These are phyloP conservation scores for Candida ponderosae DNA, from an alignment of 805 yeast species.

Conservation along the genomic window DNA sequence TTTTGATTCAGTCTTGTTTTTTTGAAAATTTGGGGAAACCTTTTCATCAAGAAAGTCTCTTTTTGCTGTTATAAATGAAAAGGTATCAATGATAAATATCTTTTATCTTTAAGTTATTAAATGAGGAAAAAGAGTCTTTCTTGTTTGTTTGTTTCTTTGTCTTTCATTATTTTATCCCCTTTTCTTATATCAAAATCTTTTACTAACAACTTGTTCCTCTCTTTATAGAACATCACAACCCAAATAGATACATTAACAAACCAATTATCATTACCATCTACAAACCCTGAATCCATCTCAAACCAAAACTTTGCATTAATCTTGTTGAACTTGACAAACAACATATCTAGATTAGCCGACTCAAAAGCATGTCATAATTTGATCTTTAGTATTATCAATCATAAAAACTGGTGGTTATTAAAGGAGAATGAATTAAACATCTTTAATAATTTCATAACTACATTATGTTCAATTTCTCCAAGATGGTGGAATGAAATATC, in stretches of 20 bases:
- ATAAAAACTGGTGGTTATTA: constrained; percentile 52
- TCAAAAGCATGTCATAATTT: constrained; percentile 39
- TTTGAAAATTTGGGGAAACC: neutral
- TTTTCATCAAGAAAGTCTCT: constrained; percentile 15
- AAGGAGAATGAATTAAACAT: constrained; percentile 36
- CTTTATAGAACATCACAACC: constrained; percentile 35
- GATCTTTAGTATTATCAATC: constrained; percentile 52
- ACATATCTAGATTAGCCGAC: constrained; percentile 62
- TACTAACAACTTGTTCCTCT: constrained; percentile 17
- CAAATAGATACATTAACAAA: constrained; percentile 54
- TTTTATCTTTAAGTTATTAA: no score
- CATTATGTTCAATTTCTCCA: constrained; percentile 79
- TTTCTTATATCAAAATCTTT: constrained; percentile 1
- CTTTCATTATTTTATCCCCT: constrained; percentile 1
- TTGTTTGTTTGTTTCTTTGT: no score
- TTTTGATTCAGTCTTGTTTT: constrained; percentile 3
- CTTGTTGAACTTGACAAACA: constrained; percentile 50
- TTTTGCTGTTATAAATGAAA: no score
- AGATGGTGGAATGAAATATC: constrained; percentile 88
- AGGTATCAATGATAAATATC: no score
- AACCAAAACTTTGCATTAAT: constrained; percentile 44
- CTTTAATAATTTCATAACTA: constrained; percentile 66
- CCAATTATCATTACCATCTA: constrained; percentile 46
- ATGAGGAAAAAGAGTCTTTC: no score
- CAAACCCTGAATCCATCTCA: constrained; percentile 47